These are phyloP conservation scores for Calendula officinalis DNA, from an alignment of 129 eudicot genomes.

Conservation along the genomic window DNA sequence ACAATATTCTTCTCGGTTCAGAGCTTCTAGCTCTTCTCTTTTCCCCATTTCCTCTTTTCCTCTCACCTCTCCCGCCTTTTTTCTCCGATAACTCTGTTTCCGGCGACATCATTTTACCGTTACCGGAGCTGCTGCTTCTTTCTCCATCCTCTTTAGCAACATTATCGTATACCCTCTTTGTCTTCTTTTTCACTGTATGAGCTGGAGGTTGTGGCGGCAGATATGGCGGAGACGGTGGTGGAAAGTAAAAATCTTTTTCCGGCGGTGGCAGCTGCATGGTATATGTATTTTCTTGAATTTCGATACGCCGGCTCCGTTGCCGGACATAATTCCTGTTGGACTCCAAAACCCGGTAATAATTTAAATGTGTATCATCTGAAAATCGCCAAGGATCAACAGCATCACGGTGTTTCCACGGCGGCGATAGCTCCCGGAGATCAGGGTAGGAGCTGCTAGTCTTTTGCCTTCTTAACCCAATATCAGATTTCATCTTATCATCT, in stretches of 20 bases:
- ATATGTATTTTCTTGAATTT: slow-evolving; percentile 8
- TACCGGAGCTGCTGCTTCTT: slow-evolving; percentile 10
- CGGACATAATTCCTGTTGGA: slow-evolving; percentile 39
- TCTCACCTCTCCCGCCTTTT: slow-evolving; percentile 30
- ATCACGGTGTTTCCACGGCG: slow-evolving; percentile 33
- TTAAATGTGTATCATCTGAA: slow-evolving; percentile 59
- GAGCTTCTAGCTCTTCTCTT: slow-evolving; percentile 40
- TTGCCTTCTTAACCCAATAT: slow-evolving; percentile 42
- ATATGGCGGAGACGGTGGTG: slow-evolving; percentile 20
- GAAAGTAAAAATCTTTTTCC: slow-evolving; percentile 2
- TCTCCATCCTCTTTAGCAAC: slow-evolving; percentile 32
- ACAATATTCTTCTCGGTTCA: slow-evolving; percentile 22
- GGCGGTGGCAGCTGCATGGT: slow-evolving; percentile 18
- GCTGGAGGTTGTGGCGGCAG: slow-evolving; percentile 28
- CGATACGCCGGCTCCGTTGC: slow-evolving; percentile 38
- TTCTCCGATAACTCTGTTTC: slow-evolving; percentile 30
- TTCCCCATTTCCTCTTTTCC: slow-evolving; percentile 29
- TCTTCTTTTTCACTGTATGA: slow-evolving; percentile 35
- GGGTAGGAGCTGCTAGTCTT: slow-evolving; percentile 75
- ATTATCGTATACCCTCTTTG: slow-evolving; percentile 18
- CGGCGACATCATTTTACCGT: slow-evolving; percentile 12
- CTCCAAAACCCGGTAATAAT: slow-evolving; percentile 31
- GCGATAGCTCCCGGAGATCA: slow-evolving; percentile 66
- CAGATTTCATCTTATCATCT: slow-evolving; percentile 15
- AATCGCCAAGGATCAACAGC: slow-evolving; percentile 50